Conservation (phyloP, 2,329 filamentous ascomycete genomes). For the Fusarium sp. region DNA sequence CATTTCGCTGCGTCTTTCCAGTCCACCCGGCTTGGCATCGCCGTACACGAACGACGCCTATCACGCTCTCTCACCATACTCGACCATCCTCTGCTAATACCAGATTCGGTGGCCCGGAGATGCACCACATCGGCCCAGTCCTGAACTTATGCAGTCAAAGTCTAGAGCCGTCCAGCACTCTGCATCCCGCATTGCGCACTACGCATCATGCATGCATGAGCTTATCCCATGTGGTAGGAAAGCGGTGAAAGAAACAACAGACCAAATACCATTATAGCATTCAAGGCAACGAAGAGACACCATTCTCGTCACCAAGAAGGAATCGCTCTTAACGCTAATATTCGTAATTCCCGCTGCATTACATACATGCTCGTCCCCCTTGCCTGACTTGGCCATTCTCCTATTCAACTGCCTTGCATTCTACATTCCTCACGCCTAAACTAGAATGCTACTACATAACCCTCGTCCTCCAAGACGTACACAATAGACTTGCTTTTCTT, state of each 20-base stretch:
- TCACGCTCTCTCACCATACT: conserved; percentile 30
- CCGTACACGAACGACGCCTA: conserved; percentile 24
- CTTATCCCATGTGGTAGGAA: neutral
- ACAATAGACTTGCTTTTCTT: neutral
- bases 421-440: conserved; percentile 28
- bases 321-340: neutral
- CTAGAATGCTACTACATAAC: neutral
- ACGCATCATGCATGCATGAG: neutral
- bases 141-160: conserved; percentile 6
- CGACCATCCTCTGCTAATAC: neutral
- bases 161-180: conserved; percentile 7
- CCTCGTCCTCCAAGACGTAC: neutral
- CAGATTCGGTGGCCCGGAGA: conserved; percentile 18
- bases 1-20: conserved; percentile 21
- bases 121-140: conserved; percentile 16
- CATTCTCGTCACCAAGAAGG: neutral
- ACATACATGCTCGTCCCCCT: neutral
- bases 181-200: conserved; percentile 1
- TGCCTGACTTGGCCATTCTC: conserved; percentile 10
- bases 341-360: neutral
- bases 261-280: neutral
- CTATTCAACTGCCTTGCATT: conserved; percentile 19
- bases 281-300: neutral
- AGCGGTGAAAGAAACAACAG: conserved; percentile 20
- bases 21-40: conserved; percentile 37